Evolutionary conservation across 768 basidiomycete species (phyloP), one percentile per base, ranked within the genome.

Genomic region (Phanerodontia chrysosporium): DNA sequence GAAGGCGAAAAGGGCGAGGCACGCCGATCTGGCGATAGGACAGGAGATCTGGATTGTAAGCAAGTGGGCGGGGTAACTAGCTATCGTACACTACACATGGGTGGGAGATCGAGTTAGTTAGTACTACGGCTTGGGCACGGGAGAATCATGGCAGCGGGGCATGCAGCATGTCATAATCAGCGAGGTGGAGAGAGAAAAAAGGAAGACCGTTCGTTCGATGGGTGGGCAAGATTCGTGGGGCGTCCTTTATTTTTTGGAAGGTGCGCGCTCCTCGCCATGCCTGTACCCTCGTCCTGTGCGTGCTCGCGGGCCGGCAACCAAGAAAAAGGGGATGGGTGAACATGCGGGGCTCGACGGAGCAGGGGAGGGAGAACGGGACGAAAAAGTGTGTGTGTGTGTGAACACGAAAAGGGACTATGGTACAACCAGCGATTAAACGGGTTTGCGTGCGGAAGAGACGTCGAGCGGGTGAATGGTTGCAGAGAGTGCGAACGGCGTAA

Each of bases 61-160:
- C n/a, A 42, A 36, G 35, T 35, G 52, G n/a, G 16, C n/a, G 21
- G 32, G 28, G 35, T 5, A 24, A 53, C 36, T 53, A 42, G 35
- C 25, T 24, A 53, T 53, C 52, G 42, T 53, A 53, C 22, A 53
- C 32, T 53, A 53, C 36, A 53, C 39, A 42, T 42, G 39, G 39
- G 52, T 18, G 51, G 32, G 16, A 36, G 32, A 51, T 32, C 32
- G 51, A 25, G 24, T 53, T 24, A 32, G 22, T 53, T 30, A 30
- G 30, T 30, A 16, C 49, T 28, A 32, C 30, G n/a, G 29, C 13
- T 14, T 30, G 12, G 49, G 51, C 1, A 24, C n/a, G n/a, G n/a
- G n/a, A n/a, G n/a, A 51, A 22, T 32, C 4, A 53, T 22, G 13
- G 14, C 22, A 25, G 27, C 51, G 32, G 25, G n/a, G 52, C 32